A percentile compares a stretch with the other conserved stretches of the same genome.
phyloP scores from a whole-genome alignment of 371 early-diverging fungal genomes.

The Actinomortierella wolfii region DNA sequence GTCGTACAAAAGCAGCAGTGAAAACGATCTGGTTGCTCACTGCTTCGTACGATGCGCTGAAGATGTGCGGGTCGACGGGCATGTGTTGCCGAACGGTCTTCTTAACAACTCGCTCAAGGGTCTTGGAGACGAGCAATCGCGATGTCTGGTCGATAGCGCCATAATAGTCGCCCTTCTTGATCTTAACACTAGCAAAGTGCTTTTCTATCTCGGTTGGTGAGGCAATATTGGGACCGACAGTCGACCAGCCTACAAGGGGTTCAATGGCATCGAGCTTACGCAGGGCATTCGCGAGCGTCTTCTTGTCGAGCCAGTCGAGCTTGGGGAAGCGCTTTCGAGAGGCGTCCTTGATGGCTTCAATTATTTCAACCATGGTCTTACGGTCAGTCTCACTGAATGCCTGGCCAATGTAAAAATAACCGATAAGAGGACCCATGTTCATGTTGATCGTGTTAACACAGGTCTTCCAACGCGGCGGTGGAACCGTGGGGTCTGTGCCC shows the following conservation, averaged over 20 bases:
- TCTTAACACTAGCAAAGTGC: conserved; percentile 4
- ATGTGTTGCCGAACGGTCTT: neutral
- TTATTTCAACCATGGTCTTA: conserved; percentile 13
- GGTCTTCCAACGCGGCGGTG: conserved; percentile 4
- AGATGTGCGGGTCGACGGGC: conserved; percentile 63
- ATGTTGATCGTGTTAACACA: conserved; percentile 21
- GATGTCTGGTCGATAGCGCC: conserved; percentile 28
- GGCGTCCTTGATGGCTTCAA: conserved; percentile 9
- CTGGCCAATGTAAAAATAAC: conserved; percentile 23
- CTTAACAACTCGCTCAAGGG: no score
- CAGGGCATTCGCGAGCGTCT: conserved; percentile 12
- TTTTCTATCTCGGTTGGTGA: conserved; percentile 7
- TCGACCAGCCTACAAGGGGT: conserved; percentile 16
- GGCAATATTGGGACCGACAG: conserved; percentile 8
- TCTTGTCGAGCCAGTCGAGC: conserved; percentile 22
- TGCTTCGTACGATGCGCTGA: conserved; percentile 68
- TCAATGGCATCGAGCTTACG: conserved; percentile 21
- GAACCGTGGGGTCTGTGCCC: no score
- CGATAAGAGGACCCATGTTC: conserved; percentile 18
- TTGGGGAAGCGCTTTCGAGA: conserved; percentile 18
- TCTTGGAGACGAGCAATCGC: conserved; percentile 2
- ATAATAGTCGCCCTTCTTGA: conserved; percentile 45
- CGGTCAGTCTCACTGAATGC: conserved; percentile 8
- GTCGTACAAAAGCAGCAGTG: conserved; percentile 65
- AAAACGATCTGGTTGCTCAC: conserved; percentile 65